Evolutionary conservation across 805 yeast species (phyloP).

Genomic region (Pichia nakasei): DNA sequence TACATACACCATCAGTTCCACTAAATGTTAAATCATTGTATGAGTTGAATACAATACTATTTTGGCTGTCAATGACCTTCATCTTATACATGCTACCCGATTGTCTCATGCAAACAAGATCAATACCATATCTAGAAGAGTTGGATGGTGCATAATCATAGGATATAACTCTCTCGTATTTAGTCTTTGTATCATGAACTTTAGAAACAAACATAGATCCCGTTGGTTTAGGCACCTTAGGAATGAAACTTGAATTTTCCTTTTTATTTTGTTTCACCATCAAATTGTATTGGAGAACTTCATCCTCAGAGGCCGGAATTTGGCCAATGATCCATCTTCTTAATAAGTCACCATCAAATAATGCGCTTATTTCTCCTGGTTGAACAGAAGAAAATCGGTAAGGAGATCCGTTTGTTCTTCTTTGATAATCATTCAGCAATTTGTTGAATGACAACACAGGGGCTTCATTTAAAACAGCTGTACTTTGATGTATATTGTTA

Average conservation of each 20-base stretch:
- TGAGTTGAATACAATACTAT: conserved; percentile 56
- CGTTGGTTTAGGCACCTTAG: conserved; percentile 19
- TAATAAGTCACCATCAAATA: conserved; percentile 68
- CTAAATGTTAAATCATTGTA: conserved; percentile 55
- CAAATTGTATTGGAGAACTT: conserved; percentile 17
- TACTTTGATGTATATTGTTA: conserved; percentile 4
- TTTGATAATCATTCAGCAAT: conserved; percentile 47
- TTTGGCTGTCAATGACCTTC: conserved; percentile 62
- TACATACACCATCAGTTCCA: conserved; percentile 48
- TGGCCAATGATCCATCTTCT: conserved; percentile 74
- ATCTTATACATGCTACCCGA: conserved; percentile 81
- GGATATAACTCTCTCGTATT: conserved; percentile 72
- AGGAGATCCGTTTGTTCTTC: conserved; percentile 55
- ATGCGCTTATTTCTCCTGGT: conserved; percentile 66
- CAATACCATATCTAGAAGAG: conserved; percentile 42
- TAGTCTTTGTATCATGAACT: conserved; percentile 67
- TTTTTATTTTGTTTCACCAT: conserved; percentile 11
- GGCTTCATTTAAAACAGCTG: conserved; percentile 31
- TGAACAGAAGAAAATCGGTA: conserved; percentile 59
- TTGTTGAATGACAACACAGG: conserved; percentile 53
- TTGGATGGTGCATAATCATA: conserved; percentile 70
- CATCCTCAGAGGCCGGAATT: conserved; percentile 32
- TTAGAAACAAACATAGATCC: conserved; percentile 66
- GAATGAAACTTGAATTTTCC: conserved; percentile 13
- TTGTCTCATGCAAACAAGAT: conserved; percentile 80